Conservation (phyloP, 164 flowering plant species). For the Echeveria elegans region DNA sequence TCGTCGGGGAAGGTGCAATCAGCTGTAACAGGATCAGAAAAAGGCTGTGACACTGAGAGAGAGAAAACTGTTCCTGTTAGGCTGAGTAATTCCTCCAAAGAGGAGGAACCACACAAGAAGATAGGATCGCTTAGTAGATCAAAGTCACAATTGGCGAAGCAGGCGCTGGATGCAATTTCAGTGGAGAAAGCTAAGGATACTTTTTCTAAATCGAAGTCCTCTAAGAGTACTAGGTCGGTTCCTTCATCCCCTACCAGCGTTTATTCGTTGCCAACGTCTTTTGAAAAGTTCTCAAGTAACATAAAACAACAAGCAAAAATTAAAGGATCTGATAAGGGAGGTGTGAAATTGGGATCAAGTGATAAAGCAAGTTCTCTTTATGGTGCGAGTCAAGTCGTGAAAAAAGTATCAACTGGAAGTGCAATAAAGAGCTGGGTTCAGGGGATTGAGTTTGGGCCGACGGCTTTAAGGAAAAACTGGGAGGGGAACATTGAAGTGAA, state of each 20-base stretch:
- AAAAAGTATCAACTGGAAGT: conserved; percentile 27
- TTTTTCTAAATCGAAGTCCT: conserved; percentile 30
- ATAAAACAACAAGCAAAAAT: conserved; percentile 63
- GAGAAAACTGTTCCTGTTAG: conserved; percentile 15
- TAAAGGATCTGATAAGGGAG: conserved; percentile 29
- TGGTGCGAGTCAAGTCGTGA: conserved; percentile 34
- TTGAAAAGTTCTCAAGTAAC: conserved; percentile 82
- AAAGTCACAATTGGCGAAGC: conserved; percentile 44
- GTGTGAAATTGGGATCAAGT: conserved; percentile 17
- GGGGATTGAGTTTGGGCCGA: conserved; percentile 64
- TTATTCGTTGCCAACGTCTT: conserved; percentile 83
- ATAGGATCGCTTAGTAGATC: conserved; percentile 29
- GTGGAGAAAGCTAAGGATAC: conserved; percentile 44
- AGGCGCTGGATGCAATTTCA: conserved; percentile 17
- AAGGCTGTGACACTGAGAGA: conserved; percentile 21
- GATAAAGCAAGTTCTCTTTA: conserved; percentile 53
- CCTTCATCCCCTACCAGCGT: conserved; percentile 91
- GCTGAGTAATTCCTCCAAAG: conserved; percentile 23
- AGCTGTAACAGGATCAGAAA: conserved; percentile 20
- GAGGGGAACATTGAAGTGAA: conserved; percentile 78
- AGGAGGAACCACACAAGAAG: conserved; percentile 34
- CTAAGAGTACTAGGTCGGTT: conserved; percentile 38
- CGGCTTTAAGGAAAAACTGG: conserved; percentile 94
- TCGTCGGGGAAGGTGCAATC: conserved; percentile 32
- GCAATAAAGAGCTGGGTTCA: conserved; percentile 40